These are phyloP conservation scores for Sophora flavescens DNA, from an alignment of 306 rosid species.

Conservation along the genomic window DNA sequence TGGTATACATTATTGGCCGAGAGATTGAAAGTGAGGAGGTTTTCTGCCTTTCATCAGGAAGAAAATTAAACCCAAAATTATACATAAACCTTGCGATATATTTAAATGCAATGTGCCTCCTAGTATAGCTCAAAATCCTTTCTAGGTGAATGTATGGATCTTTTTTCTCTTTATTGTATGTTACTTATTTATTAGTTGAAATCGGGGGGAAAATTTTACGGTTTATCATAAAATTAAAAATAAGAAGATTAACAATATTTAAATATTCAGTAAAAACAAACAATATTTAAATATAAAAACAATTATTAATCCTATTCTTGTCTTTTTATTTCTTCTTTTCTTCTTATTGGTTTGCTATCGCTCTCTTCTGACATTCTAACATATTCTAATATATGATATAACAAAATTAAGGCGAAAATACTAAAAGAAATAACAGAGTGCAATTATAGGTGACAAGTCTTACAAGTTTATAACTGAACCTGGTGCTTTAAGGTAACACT, in stretches of 20 bases:
- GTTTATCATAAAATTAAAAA: background rate
- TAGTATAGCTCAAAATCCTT: no score
- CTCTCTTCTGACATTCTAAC: background rate
- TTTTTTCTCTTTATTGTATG: no score
- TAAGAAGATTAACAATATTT: background rate
- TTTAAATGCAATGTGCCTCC: no score
- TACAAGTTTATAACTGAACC: background rate
- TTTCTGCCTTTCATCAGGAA: background rate
- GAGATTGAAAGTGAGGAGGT: background rate
- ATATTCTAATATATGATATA: background rate
- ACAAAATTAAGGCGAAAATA: background rate
- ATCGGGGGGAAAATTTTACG: no score
- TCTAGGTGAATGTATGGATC: no score
- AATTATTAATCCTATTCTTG: background rate
- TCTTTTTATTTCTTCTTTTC: background rate
- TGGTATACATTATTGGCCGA: background rate
- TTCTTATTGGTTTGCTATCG: background rate
- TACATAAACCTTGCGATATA: background rate
- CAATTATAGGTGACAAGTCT: no score
- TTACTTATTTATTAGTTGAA: no score
- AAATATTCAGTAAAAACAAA: background rate
- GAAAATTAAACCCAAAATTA: background rate
- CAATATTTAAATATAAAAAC: no score
- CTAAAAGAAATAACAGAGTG: background rate
- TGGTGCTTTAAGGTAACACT: background rate